Percentiles rank a stretch among this genome's conserved stretches.
Evolutionary conservation across 2,329 filamentous ascomycete species (phyloP).

Genomic region (Pseudogymnoascus sp.): DNA sequence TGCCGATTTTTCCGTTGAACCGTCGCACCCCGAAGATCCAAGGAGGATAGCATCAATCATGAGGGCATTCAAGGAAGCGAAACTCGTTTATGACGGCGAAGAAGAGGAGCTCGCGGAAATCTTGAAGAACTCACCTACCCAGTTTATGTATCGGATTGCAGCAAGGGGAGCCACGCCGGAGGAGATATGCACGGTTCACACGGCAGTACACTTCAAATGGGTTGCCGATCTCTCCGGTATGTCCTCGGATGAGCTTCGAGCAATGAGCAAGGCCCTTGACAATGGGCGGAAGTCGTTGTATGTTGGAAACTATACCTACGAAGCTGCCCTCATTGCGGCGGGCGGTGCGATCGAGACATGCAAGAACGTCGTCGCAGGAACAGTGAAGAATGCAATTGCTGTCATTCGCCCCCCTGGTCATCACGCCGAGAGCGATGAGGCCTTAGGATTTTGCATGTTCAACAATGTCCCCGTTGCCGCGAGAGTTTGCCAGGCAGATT

Average conservation of each 20-base stretch:
- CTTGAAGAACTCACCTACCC: constrained; percentile 45
- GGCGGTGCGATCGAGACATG: constrained; percentile 91
- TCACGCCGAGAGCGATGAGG: constrained; percentile 76
- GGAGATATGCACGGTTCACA: constrained; percentile 77
- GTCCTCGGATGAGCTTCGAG: constrained; percentile 57
- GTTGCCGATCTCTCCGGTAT: constrained; percentile 51
- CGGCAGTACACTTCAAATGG: constrained; percentile 68
- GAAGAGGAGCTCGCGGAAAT: constrained; percentile 46
- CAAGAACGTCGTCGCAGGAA: constrained; percentile 73
- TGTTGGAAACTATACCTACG: constrained; percentile 73
- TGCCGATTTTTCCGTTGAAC: constrained; percentile 61
- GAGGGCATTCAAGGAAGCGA: constrained; percentile 74
- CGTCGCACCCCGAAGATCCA: constrained; percentile 91
- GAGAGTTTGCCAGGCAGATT: constrained; percentile 76
- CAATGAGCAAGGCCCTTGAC: constrained; percentile 53
- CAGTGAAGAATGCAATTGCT: constrained; percentile 90
- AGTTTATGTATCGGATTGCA: constrained; percentile 67
- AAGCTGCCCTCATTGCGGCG: constrained; percentile 73
- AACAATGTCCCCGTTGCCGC: constrained; percentile 95
- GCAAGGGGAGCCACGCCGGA: constrained; percentile 68
- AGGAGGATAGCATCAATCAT: constrained; percentile 89
- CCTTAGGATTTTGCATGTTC: constrained; percentile 95
- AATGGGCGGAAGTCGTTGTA: constrained; percentile 69
- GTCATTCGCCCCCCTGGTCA: constrained; percentile 93
- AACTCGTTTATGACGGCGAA: constrained; percentile 60